Percentiles rank a stretch among this genome's conserved stretches.
Evolutionary conservation across 768 basidiomycete genomes (phyloP).

Genomic region (Auriscalpium vulgare): DNA sequence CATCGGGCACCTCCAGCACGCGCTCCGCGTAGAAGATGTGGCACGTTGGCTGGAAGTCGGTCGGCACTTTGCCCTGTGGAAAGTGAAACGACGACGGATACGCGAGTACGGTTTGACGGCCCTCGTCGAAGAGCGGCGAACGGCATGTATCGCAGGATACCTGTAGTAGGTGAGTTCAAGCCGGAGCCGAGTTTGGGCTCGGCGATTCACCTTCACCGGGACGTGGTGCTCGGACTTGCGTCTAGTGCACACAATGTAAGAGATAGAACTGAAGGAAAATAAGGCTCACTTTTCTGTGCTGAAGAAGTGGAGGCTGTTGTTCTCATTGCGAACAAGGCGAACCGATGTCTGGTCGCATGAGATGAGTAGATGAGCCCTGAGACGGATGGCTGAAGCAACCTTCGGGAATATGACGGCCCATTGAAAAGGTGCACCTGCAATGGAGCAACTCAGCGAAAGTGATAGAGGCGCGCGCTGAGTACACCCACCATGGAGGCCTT

Average conservation of each 20-base stretch:
- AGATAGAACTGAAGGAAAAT: background rate
- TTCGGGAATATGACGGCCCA: slow-evolving; percentile 30
- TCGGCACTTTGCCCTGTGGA: slow-evolving; percentile 17
- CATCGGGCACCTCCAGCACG: slow-evolving; percentile 25
- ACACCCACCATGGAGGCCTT: slow-evolving; percentile 17
- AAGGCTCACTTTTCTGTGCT: slow-evolving; percentile 15
- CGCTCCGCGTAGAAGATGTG: slow-evolving; percentile 25
- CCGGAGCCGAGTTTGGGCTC: background rate
- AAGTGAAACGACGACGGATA: slow-evolving; percentile 25
- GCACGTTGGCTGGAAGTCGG: slow-evolving; percentile 21
- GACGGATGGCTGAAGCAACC: slow-evolving; percentile 2
- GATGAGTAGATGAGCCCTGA: background rate
- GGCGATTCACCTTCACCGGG: slow-evolving; percentile 23
- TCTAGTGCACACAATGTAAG: background rate
- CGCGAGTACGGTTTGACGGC: slow-evolving; percentile 24
- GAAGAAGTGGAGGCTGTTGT: slow-evolving; percentile 25
- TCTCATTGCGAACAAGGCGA: slow-evolving; percentile 20
- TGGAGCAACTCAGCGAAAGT: background rate
- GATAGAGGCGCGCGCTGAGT: too few species aligned
- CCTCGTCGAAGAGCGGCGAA: slow-evolving; percentile 27
- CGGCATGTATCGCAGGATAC: slow-evolving; percentile 25
- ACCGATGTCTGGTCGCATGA: slow-evolving; percentile 20
- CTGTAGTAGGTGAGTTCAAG: background rate
- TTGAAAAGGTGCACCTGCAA: slow-evolving; percentile 24
- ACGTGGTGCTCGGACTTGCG: slow-evolving; percentile 19